A percentile compares a stretch with the other conserved stretches of the same genome.
These are phyloP conservation scores for Helichrysum umbraculigerum DNA, from an alignment of 129 eudicot species.

Conservation along the genomic window DNA sequence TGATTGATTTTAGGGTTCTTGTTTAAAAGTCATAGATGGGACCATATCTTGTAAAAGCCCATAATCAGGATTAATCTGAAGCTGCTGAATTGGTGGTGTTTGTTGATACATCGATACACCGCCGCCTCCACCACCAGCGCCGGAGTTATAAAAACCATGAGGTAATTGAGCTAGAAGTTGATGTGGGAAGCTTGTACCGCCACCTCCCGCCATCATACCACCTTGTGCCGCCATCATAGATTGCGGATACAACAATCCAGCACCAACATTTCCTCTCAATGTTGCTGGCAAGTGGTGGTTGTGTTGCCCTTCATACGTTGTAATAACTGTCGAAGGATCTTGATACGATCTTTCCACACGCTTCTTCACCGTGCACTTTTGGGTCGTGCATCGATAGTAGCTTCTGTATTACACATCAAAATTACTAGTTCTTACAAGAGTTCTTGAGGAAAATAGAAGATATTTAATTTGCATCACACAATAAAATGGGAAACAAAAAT, in stretches of 20 bases:
- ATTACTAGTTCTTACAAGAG: background rate
- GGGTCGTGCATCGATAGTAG: slow-evolving; percentile 94
- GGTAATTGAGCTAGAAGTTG: slow-evolving; percentile 41
- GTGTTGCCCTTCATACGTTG: slow-evolving; percentile 94
- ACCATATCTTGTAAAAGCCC: slow-evolving; percentile 82
- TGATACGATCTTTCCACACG: slow-evolving; percentile 85
- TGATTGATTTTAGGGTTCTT: slow-evolving; percentile 51
- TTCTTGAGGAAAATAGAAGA: background rate
- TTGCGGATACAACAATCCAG: slow-evolving; percentile 53
- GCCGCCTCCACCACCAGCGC: slow-evolving; percentile 15
- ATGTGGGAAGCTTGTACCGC: slow-evolving; percentile 46
- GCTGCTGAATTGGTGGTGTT: slow-evolving; percentile 33
- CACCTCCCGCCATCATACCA: slow-evolving; percentile 15
- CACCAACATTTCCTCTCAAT: slow-evolving; percentile 64
- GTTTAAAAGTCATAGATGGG: slow-evolving; percentile 63
- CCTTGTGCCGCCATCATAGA: slow-evolving; percentile 42
- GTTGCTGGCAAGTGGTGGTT: slow-evolving; percentile 85
- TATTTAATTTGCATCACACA: background rate
- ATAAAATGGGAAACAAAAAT: slow-evolving; percentile 13
- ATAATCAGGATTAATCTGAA: slow-evolving; percentile 48
- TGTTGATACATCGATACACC: slow-evolving; percentile 34
- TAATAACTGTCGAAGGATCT: slow-evolving; percentile 79
- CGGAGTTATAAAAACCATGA: slow-evolving; percentile 28
- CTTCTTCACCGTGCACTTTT: slow-evolving; percentile 88
- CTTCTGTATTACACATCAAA: slow-evolving; percentile 50